Evolutionary conservation across 2,329 filamentous ascomycete genomes (phyloP).

Genomic region (Sporothrix brunneoviolacea): DNA sequence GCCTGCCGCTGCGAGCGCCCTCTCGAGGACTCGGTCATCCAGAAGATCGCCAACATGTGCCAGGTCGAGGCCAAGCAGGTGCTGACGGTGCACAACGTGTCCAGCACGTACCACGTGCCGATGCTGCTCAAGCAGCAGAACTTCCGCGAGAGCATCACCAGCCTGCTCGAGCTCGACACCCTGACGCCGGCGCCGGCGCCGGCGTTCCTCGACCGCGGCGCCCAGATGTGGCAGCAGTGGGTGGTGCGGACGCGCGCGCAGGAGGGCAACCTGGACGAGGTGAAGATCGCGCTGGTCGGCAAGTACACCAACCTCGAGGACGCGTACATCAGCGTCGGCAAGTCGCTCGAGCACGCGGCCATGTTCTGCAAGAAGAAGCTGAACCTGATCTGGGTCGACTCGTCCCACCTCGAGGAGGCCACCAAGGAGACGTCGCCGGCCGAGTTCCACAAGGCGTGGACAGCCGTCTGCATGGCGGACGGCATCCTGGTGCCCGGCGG

Average conservation of each 20-base stretch:
- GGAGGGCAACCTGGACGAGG: constrained; percentile 50
- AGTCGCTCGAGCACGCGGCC: constrained; percentile 82
- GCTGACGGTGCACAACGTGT: constrained; percentile 81
- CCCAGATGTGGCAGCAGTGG: constrained; percentile 67
- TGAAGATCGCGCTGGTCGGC: constrained; percentile 81
- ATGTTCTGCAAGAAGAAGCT: constrained; percentile 80
- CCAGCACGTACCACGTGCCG: constrained; percentile 89
- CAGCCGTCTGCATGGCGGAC: constrained; percentile 62
- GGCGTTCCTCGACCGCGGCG: constrained; percentile 54
- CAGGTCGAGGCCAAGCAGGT: constrained; percentile 83
- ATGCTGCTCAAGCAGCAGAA: constrained; percentile 82
- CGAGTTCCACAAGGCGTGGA: constrained; percentile 81
- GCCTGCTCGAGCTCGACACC: constrained; percentile 59
- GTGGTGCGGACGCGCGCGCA: constrained; percentile 54
- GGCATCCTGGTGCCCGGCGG: constrained; percentile 67
- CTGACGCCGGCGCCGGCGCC: constrained; percentile 48
- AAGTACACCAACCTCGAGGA: constrained; percentile 86
- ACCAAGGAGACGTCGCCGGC: constrained; percentile 56
- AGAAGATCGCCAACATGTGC: constrained; percentile 85
- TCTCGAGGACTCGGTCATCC: constrained; percentile 65
- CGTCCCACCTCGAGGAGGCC: constrained; percentile 70
- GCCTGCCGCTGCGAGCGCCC: constrained; percentile 82
- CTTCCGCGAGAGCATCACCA: constrained; percentile 42
- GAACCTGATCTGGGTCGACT: constrained; percentile 76
- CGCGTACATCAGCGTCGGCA: constrained; percentile 69